Evolutionary conservation across 306 rosid species (phyloP).

Genomic region (Quercus robur): DNA sequence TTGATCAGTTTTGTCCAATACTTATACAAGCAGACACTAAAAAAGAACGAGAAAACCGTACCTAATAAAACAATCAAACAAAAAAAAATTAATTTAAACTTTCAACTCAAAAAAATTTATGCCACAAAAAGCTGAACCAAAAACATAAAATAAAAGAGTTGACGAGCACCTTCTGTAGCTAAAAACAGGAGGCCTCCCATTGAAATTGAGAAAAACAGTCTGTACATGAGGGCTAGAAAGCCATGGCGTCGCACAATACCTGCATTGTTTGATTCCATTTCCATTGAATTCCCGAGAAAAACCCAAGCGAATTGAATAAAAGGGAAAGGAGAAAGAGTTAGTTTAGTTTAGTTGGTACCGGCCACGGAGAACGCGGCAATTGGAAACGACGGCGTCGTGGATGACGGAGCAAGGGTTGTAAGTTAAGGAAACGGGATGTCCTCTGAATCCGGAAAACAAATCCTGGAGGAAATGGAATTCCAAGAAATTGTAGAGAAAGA

Average conservation of each 20-base stretch:
- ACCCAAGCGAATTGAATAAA: no score
- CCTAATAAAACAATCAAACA: neutral
- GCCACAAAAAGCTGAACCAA: neutral
- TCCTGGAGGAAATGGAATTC: constrained; percentile 71
- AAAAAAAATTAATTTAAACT: neutral
- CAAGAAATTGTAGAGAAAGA: constrained; percentile 57
- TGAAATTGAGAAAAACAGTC: constrained; percentile 63
- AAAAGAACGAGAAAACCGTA: neutral
- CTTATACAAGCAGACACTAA: neutral
- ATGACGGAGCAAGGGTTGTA: constrained; percentile 41
- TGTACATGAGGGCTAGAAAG: constrained; percentile 83
- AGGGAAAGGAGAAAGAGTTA: neutral
- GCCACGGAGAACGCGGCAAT: constrained; percentile 70
- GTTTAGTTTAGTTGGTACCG: constrained; percentile 22
- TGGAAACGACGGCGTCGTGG: constrained; percentile 70
- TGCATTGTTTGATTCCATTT: constrained; percentile 6
- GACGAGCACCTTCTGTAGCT: constrained; percentile 55
- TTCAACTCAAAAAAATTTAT: neutral
- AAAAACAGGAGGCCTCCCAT: constrained; percentile 69
- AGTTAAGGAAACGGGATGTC: constrained; percentile 46
- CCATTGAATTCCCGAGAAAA: no score
- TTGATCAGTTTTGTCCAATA: neutral
- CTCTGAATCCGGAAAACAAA: constrained; percentile 51
- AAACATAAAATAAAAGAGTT: neutral
- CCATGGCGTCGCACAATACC: constrained; percentile 78